These are phyloP conservation scores for Flagelloscypha sp. DNA, from an alignment of 768 basidiomycete species.

Conservation along the genomic window DNA sequence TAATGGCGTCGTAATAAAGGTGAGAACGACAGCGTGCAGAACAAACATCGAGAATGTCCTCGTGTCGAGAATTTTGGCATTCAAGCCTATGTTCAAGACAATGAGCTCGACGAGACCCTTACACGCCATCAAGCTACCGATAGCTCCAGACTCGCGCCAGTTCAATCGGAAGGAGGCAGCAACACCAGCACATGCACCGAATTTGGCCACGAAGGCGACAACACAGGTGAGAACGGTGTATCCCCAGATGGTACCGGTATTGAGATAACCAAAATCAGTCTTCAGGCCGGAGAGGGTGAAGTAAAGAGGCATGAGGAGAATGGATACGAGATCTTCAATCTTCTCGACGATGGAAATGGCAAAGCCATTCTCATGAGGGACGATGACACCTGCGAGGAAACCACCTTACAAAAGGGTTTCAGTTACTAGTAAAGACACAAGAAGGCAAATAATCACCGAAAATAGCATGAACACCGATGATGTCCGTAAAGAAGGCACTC, in stretches of 20 bases:
- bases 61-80: slow-evolving; percentile 52
- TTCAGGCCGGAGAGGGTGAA: slow-evolving; percentile 71
- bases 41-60: slow-evolving; percentile 88
- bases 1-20: slow-evolving; percentile 80
- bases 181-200: slow-evolving; percentile 53
- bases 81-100: slow-evolving; percentile 81
- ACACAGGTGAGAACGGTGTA: slow-evolving; percentile 68
- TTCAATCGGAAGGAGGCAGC: slow-evolving; percentile 60
- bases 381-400: slow-evolving; percentile 74
- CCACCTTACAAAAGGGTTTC: slow-evolving; percentile 43
- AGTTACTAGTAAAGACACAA: slow-evolving; percentile 8
- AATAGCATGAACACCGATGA: slow-evolving; percentile 72
- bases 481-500: slow-evolving; percentile 79
- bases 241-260: slow-evolving; percentile 74
- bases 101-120: slow-evolving; percentile 88
- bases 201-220: slow-evolving; percentile 76
- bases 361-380: slow-evolving; percentile 78
- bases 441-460: slow-evolving; percentile 33
- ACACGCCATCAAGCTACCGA: slow-evolving; percentile 85
- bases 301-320: slow-evolving; percentile 73
- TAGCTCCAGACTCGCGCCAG: slow-evolving; percentile 70
- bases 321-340: slow-evolving; percentile 77
- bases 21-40: slow-evolving; percentile 65
- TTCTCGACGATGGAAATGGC: slow-evolving; percentile 77
- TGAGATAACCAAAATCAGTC: slow-evolving; percentile 72